These are phyloP conservation scores for Globisporangium sylvaticum DNA, from an alignment of 352 stramenopile genomes.

Conservation along the genomic window DNA sequence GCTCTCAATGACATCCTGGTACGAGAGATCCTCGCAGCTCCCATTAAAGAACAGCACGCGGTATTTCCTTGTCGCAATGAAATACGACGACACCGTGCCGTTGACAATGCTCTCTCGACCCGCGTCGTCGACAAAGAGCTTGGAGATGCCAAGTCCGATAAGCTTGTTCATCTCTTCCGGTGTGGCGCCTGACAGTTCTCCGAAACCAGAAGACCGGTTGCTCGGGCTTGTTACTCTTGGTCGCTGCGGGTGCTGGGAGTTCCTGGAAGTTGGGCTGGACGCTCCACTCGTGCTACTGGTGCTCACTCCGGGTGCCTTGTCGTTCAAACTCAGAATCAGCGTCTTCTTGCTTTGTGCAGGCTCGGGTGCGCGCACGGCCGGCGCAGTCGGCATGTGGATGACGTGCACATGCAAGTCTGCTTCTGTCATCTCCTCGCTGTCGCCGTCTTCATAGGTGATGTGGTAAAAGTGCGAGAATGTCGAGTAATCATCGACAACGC, in stretches of 20 bases:
- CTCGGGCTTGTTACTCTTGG: conserved; percentile 1
- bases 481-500: conserved; percentile 54
- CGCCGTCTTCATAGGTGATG: conserved; percentile 72
- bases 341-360: conserved; percentile 20
- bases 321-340: conserved; percentile 42
- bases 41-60: conserved; percentile 62
- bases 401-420: conserved; percentile 53
- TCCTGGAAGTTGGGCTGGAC: not conserved
- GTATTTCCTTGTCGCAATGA: conserved; percentile 74
- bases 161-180: conserved; percentile 36
- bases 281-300: conserved; percentile 3
- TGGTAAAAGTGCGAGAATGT: conserved; percentile 60
- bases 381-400: conserved; percentile 13
- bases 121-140: conserved; percentile 23
- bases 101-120: conserved; percentile 27
- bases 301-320: conserved; percentile 28
- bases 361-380: not conserved
- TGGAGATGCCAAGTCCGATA: conserved; percentile 41
- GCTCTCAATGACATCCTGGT: conserved; percentile 57
- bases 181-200: not conserved
- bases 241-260: not conserved
- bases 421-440: conserved; percentile 82
- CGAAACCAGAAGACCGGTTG: not conserved
- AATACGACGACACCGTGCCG: conserved; percentile 63
- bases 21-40: conserved; percentile 51